phyloP scores from a whole-genome alignment of 106 monocot genomes.

The Dioscorea alata region DNA sequence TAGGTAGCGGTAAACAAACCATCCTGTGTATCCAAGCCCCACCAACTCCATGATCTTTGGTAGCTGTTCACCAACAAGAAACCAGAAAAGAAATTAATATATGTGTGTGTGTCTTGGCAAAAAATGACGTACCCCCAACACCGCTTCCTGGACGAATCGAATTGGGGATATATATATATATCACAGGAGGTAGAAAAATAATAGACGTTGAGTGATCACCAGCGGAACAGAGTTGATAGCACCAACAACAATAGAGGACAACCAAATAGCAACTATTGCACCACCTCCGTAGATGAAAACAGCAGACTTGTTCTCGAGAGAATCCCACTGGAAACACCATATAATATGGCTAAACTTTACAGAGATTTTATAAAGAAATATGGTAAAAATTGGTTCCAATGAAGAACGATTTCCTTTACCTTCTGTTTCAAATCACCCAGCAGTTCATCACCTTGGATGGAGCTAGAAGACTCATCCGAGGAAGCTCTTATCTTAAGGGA shows the following conservation, averaged over 20 bases:
- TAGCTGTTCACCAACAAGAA: conserved; percentile 33
- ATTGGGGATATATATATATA: neutral
- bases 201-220: conserved; percentile 23
- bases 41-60: conserved; percentile 84
- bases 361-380: neutral
- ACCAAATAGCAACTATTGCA: conserved; percentile 83
- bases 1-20: conserved; percentile 94
- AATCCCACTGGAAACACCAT: conserved; percentile 67
- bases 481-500: conserved; percentile 53
- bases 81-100: neutral
- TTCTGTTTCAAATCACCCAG: conserved; percentile 73
- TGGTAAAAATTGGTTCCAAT: neutral
- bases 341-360: neutral
- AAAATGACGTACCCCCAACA: too few species aligned
- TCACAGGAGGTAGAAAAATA: neutral
- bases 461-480: conserved; percentile 50
- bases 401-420: conserved; percentile 16
- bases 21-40: conserved; percentile 89
- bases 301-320: conserved; percentile 80
- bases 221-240: conserved; percentile 93
- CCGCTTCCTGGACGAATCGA: too few species aligned
- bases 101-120: too few species aligned
- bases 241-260: conserved; percentile 76
- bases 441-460: conserved; percentile 52
- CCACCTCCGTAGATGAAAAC: conserved; percentile 94